Evolutionary conservation across 495 filamentous ascomycete genomes (phyloP), one percentile per base, ranked within the genome.

Genomic region (Aspergillus wentii): DNA sequence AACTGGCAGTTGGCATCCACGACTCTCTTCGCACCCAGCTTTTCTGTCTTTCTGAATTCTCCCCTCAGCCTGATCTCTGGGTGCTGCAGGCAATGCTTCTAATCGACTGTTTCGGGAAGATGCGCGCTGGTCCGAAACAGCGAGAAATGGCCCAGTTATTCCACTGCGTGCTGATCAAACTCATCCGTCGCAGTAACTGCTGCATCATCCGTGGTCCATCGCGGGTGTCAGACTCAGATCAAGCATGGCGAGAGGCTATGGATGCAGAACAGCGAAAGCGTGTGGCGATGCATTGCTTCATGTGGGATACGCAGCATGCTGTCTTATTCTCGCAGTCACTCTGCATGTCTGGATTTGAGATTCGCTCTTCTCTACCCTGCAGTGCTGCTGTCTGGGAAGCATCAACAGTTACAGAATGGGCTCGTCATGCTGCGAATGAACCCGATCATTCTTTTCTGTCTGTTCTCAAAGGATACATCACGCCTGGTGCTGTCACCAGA

Each of bases 91-190:
- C 72, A 2, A 72, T 78, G 46, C 55, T 79, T 34, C 52, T 80
- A n/a, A 70, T 78, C 14, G 74, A 77, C 41, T 74, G 73, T 22
- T 79, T 77, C 45, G 75, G 76, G 13, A 77, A 77, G 48, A 71
- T 67, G 36, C 57, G 72, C 36, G 73, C 73, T 1, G 74, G 75
- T 0, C 69, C 69, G 14, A 68, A 70, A 21, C 73, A 80, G 46
- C 63, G 75, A 36, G 75, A 79, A 30, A 65, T 64, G 35, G 69
- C 68, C 4, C 73, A 76, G 49, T 45, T 78, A 0, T 78, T 78
- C 45, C 72, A 77, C 49, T 75, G 72, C 17, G 59, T 80, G 8
- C 51, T 78, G 9, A 78, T 78, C 46, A 76, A 79, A 34, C 60
- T 77, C 2, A 76, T 79, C 20, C 61, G 74, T 14, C 67, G 76